Conservation (phyloP, 768 basidiomycete genomes). For the Mycena maculata region DNA sequence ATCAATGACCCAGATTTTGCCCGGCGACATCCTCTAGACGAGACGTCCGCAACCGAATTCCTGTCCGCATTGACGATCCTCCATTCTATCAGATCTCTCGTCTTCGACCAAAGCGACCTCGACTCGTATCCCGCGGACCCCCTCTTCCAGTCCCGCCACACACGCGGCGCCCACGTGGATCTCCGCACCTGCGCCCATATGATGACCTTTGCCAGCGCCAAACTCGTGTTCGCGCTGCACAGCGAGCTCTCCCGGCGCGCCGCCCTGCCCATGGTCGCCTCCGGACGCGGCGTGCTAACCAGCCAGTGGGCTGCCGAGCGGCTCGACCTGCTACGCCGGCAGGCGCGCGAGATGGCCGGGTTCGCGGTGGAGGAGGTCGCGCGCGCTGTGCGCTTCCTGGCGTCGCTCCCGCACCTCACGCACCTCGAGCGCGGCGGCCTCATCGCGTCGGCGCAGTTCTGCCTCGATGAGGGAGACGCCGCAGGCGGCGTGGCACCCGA, state of each 20-base stretch:
- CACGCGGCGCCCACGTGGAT: neutral
- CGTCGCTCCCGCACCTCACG: constrained; percentile 10
- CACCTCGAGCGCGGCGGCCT: neutral
- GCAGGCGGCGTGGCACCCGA: neutral
- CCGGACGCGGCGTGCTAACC: neutral
- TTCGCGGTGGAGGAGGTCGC: constrained; percentile 3
- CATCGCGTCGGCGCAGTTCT: constrained; percentile 12
- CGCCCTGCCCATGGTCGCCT: neutral
- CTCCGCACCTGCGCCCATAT: neutral
- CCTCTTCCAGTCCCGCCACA: neutral
- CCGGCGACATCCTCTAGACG: constrained; percentile 13
- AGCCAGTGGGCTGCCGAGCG: constrained; percentile 11
- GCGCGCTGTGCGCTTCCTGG: neutral
- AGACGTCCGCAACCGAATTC: neutral
- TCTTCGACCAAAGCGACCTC: neutral
- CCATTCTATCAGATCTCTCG: neutral
- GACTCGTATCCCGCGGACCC: neutral
- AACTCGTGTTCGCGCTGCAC: constrained; percentile 9
- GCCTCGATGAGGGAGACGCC: constrained; percentile 15
- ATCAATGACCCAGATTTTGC: constrained; percentile 12
- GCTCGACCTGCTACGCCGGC: neutral
- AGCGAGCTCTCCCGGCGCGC: neutral
- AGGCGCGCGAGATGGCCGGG: constrained; percentile 4
- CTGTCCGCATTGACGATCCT: neutral
- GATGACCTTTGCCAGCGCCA: constrained; percentile 5